These are phyloP conservation scores for Prosopis cineraria DNA, from an alignment of 306 rosid species.

Conservation along the genomic window DNA sequence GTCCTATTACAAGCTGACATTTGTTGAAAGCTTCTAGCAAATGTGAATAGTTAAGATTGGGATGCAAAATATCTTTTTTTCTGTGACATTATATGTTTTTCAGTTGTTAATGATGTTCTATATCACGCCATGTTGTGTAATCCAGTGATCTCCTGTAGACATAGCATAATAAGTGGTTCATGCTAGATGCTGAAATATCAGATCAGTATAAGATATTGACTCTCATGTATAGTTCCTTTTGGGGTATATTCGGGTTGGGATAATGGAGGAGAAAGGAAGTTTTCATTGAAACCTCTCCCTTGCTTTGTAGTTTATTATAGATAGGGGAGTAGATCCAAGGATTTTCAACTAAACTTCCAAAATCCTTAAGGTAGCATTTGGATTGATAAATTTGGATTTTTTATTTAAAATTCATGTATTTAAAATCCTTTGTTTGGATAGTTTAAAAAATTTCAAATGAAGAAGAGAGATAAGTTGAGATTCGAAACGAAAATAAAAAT, in stretches of 20 bases:
- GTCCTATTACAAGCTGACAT: not conserved
- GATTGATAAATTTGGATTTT: too few species aligned
- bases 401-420: too few species aligned
- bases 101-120: not conserved
- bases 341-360: not conserved
- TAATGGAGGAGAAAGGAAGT: not conserved
- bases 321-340: not conserved
- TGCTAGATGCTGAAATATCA: not conserved
- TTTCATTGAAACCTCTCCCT: not conserved
- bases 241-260: not conserved
- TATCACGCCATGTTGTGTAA: not conserved
- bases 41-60: not conserved
- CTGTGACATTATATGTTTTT: not conserved
- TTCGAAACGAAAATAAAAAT: too few species aligned
- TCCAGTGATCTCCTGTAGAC: not conserved
- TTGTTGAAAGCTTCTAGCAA: not conserved
- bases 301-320: not conserved
- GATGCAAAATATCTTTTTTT: not conserved
- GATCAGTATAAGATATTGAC: not conserved
- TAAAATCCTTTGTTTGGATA: too few species aligned
- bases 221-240: not conserved
- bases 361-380: not conserved
- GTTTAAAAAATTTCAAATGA: too few species aligned
- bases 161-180: not conserved
- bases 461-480: too few species aligned